Percentiles rank a stretch among this genome's conserved stretches.
Conservation (phyloP, 148 eudicot genomes). For the Rhododendron kiyosumense region DNA sequence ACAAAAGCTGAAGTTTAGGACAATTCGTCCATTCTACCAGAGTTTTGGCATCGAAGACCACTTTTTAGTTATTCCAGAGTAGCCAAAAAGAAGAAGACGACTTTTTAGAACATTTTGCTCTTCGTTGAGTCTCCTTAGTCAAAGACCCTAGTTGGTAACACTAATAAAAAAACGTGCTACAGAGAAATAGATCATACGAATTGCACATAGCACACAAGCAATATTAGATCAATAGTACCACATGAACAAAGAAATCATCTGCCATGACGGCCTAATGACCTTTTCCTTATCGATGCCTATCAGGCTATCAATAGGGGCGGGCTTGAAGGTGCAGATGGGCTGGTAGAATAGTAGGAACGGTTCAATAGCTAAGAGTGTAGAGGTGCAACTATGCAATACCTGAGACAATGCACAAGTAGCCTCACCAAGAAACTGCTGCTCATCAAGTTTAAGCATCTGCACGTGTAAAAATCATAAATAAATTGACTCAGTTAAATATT, state of each 20-base stretch:
- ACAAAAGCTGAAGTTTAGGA: not conserved
- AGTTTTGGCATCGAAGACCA: not conserved
- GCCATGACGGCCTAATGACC: not conserved
- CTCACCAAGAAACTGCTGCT: conserved; percentile 94
- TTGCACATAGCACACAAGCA: not conserved
- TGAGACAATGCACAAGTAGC: conserved; percentile 82
- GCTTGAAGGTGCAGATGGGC: not conserved
- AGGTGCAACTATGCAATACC: conserved; percentile 34
- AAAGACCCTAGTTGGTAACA: not conserved
- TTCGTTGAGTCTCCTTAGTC: not conserved
- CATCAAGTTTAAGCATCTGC: conserved; percentile 88
- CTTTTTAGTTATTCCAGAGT: not conserved
- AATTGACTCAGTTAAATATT: not conserved
- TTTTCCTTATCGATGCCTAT: not conserved
- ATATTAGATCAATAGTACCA: not conserved
- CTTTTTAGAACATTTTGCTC: not conserved
- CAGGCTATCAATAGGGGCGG: not conserved
- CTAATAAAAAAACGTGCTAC: not conserved
- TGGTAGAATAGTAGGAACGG: not conserved
- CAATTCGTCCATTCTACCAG: not conserved
- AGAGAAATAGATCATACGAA: not conserved
- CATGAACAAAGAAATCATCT: not conserved
- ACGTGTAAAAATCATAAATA: conserved; percentile 8
- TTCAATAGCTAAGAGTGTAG: not conserved
- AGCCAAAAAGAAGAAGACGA: not conserved